These are phyloP conservation scores for Leishmania amazonensis DNA, from an alignment of 208 protist species.

Conservation along the genomic window DNA sequence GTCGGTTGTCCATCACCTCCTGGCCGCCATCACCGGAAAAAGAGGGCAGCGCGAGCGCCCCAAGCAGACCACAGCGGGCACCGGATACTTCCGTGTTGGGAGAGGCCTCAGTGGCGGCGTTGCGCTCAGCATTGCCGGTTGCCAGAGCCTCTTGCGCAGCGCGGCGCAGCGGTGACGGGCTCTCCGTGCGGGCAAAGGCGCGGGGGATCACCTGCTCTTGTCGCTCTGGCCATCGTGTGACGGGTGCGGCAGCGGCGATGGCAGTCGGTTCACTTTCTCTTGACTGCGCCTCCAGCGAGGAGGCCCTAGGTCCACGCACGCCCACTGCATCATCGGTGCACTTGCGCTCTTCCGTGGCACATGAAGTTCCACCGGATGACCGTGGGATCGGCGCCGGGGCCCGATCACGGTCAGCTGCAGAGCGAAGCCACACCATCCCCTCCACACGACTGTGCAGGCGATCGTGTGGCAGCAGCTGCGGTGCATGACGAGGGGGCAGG, in stretches of 20 bases:
- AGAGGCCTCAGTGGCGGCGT: neutral
- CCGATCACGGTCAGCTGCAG: neutral
- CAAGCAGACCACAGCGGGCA: neutral
- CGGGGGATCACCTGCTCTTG: neutral
- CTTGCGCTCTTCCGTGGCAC: neutral
- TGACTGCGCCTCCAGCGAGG: neutral
- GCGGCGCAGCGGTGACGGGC: slow-evolving; percentile 13
- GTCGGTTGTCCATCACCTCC: neutral
- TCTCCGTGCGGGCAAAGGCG: slow-evolving; percentile 16
- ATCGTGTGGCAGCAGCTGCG: neutral
- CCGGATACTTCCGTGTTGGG: neutral
- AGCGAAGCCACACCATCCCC: neutral
- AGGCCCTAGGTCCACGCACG: neutral
- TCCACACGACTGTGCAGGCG: neutral
- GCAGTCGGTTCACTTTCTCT: neutral
- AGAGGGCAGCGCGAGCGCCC: neutral
- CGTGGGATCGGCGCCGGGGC: neutral
- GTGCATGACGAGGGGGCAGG: slow-evolving; percentile 1
- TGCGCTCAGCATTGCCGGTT: neutral
- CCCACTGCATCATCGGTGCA: neutral
- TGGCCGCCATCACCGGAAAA: neutral
- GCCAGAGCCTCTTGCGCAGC: neutral
- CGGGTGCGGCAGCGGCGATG: neutral
- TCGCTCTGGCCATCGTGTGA: neutral
- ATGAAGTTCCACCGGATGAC: neutral